Percentiles rank a stretch among this genome's conserved stretches.
phyloP scores from a whole-genome alignment of 129 eudicot species.

The sunflower (Helianthus annuus) region HanXRQr2.0-SUNRISE NC_035443.2:89141713-89142212 shows the following conservation, averaged over 20 bases:
- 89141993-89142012: slow-evolving; percentile 86
- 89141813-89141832: too few relatives aligned
- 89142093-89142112: slow-evolving; percentile 70
- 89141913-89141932: too few relatives aligned
- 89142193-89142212: slow-evolving; percentile 78
- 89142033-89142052: slow-evolving; percentile 75
- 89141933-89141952: too few relatives aligned
- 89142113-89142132: slow-evolving; percentile 74
- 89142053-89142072: slow-evolving; percentile 59
- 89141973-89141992: slow-evolving; percentile 55
- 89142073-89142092: slow-evolving; percentile 67
- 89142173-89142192: slow-evolving; percentile 69
- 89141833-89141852: too few relatives aligned
- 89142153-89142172: slow-evolving; percentile 71
- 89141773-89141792: too few relatives aligned
- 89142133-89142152: slow-evolving; percentile 76
- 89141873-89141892: too few relatives aligned
- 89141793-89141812: too few relatives aligned
- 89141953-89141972: slow-evolving; percentile 25
- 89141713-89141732: too few relatives aligned
- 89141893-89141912: too few relatives aligned
- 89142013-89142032: slow-evolving; percentile 68
- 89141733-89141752: too few relatives aligned
- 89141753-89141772: too few relatives aligned
- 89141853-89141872: too few relatives aligned